Conservation (phyloP, 1,139 yeast species). For the Suhomyces yuchorum region DNA sequence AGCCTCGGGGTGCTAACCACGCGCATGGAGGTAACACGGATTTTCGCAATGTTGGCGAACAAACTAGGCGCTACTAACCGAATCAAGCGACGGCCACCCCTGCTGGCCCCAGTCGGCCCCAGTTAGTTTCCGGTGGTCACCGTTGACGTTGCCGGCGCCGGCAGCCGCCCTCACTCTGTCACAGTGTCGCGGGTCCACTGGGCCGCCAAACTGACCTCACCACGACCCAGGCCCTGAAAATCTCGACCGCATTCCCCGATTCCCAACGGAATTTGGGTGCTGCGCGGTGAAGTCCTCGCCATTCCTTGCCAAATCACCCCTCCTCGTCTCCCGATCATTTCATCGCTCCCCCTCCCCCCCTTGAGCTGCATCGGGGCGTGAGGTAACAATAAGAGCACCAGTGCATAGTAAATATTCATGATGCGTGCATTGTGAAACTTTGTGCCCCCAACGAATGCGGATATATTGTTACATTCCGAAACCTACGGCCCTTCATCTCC, state of each 20-base stretch:
- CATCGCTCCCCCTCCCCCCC: background rate
- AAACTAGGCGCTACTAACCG: constrained; percentile 1
- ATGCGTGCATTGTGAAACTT: constrained; percentile 2
- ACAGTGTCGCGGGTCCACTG: too few species aligned
- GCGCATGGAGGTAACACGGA: background rate
- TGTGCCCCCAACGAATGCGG: constrained; percentile 7
- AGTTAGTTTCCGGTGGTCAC: too few species aligned
- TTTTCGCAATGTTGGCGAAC: constrained; percentile 1
- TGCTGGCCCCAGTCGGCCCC: too few species aligned
- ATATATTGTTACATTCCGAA: constrained; percentile 12
- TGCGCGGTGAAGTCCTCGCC: background rate
- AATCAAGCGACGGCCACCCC: background rate
- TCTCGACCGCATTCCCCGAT: too few species aligned
- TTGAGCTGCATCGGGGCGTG: constrained; percentile 5
- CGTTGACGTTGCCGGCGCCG: background rate
- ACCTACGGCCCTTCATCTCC: background rate
- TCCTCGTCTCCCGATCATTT: background rate
- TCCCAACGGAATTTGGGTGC: background rate
- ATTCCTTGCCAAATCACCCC: background rate
- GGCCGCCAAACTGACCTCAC: background rate
- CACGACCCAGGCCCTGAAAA: too few species aligned
- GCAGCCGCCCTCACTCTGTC: too few species aligned
- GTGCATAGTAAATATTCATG: background rate
- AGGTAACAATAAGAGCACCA: constrained; percentile 6
- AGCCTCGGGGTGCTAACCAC: background rate